Evolutionary conservation across 805 yeast species (phyloP).

Genomic region (Yamadazyma laniorum): DNA sequence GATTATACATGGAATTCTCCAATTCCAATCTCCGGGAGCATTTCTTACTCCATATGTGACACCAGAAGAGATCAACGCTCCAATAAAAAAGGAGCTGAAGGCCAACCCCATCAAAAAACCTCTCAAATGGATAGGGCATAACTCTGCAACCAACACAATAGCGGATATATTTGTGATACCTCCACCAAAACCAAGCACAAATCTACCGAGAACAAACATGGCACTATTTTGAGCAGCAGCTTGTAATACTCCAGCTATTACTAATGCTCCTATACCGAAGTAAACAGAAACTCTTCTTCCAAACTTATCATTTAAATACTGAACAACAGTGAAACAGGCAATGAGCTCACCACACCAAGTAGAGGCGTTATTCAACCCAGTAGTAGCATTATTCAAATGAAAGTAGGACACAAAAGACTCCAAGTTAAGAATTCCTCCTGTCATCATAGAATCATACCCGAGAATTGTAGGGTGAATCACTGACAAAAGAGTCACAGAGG

Average conservation of each 20-base stretch:
- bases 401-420: constrained; percentile 11
- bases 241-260: constrained; percentile 37
- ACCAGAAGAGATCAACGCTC: constrained; percentile 19
- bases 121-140: constrained; percentile 27
- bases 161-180: constrained; percentile 29
- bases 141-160: constrained; percentile 34
- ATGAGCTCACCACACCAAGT: constrained; percentile 14
- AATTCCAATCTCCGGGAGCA: constrained; percentile 15
- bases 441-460: constrained; percentile 13
- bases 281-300: constrained; percentile 31
- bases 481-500: constrained; percentile 4
- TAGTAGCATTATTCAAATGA: constrained; percentile 9
- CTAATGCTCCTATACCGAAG: constrained; percentile 20
- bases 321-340: constrained; percentile 3
- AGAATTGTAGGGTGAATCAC: constrained; percentile 12
- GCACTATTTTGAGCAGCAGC: constrained; percentile 35
- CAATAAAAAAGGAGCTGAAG: constrained; percentile 19
- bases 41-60: constrained; percentile 21
- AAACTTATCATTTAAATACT: constrained; percentile 7
- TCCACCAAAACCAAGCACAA: constrained; percentile 36
- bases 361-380: constrained; percentile 14
- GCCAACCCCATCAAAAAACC: constrained; percentile 22
- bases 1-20: constrained; percentile 17
- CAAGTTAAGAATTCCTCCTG: constrained; percentile 12
- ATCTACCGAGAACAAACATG: constrained; percentile 36